Evolutionary conservation across 1,284 basidiomycete genomes (phyloP), one percentile per base, ranked within the genome.

Genomic region (Cutaneotrichosporon cavernicola): DNA sequence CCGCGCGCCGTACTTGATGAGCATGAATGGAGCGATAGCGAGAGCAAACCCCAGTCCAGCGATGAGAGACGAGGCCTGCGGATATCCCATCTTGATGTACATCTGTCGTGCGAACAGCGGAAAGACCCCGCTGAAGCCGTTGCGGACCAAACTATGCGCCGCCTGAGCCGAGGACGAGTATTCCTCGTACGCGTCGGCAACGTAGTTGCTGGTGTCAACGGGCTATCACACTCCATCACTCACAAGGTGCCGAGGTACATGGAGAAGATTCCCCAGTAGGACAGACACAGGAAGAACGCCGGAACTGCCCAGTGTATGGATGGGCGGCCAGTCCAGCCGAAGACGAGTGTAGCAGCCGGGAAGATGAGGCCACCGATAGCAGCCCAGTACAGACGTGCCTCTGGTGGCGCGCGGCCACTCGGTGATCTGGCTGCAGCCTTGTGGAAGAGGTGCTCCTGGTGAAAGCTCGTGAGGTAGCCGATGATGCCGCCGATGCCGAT

Each of bases 381-480:
- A 7, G 75, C 71, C 61, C 75, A 76, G 70, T 83, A 82, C 9
- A 84, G 72, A 2, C 83, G 67, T 4, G 80, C 81, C 69, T 84
- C 83, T 1, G 83, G 82, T 0, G 77, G 72, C 0, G 82, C 77
- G 30, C 74, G 72, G 4, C 81, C 81, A 0, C 73, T 72, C 0
- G 74, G 67, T 6, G 63, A 59, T 30, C 65, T 65, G 2, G 14
- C 30, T 5, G 73, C 66, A 3, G 76, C 69, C 9, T 65, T 64
- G 18, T 55, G 64, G 64, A 76, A 78, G 16, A 78, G 69, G 49
- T 67, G 57, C 62, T 78, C 74, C 67, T 79, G 77, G 59, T 74
- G 78, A 65, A 60, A 78, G 77, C 92, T 89, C 40, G 88, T 87
- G 32, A 90, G 70, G 51, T 89, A 88, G 0, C 90, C 91, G 47